phyloP scores from a whole-genome alignment of 768 basidiomycete genomes.

The Pulveroboletus sp. region DNA sequence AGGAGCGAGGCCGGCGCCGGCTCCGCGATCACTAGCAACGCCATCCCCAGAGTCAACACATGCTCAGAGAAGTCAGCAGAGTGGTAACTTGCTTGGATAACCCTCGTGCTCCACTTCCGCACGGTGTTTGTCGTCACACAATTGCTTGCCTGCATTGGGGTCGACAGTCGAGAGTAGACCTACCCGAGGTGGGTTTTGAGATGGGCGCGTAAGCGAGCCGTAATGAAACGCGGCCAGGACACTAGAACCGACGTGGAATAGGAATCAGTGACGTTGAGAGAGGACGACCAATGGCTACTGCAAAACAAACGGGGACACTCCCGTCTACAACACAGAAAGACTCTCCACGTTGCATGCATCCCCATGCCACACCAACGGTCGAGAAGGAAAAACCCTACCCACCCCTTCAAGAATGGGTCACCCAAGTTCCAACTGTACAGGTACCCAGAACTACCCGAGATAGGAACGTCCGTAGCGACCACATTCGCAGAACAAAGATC shows the following conservation, averaged over 20 bases:
- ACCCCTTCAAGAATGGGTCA: constrained; percentile 74
- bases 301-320: too few relatives aligned
- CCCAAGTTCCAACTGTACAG: constrained; percentile 77
- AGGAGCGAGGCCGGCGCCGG: constrained; percentile 36
- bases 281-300: too few relatives aligned
- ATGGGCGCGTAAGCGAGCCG: constrained; percentile 66
- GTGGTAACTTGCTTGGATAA: constrained; percentile 24
- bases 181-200: constrained; percentile 60
- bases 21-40: constrained; percentile 35
- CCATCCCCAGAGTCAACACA: not conserved
- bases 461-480: constrained; percentile 59
- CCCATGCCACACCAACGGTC: not conserved
- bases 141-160: constrained; percentile 39
- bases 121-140: constrained; percentile 33
- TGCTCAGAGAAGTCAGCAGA: not conserved
- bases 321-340: too few relatives aligned
- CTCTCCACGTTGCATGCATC: not conserved
- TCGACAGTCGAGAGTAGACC: constrained; percentile 73
- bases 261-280: constrained; percentile 1
- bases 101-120: constrained; percentile 30
- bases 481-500: constrained; percentile 51
- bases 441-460: constrained; percentile 45
- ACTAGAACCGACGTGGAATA: constrained; percentile 31
- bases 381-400: constrained; percentile 18
- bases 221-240: constrained; percentile 66